These are phyloP conservation scores for Nakazawaea sp. DNA, from an alignment of 805 yeast species.

Conservation along the genomic window DNA sequence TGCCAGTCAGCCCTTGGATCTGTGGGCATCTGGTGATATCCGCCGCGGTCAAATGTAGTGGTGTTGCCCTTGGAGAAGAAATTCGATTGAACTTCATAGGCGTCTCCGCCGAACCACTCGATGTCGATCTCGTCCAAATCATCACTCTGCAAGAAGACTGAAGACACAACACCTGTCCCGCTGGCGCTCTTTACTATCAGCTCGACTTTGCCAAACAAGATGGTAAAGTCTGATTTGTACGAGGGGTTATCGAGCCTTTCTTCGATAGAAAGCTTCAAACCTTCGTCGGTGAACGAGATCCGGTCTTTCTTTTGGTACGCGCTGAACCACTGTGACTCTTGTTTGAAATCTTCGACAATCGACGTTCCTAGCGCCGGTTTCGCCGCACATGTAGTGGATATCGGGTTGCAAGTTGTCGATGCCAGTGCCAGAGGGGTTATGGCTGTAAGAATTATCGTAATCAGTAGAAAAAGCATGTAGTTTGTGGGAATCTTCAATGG, in stretches of 20 bases:
- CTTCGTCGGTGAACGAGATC: constrained; percentile 43
- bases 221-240: constrained; percentile 67
- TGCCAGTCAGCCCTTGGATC: constrained; percentile 56
- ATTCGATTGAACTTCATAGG: constrained; percentile 67
- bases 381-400: constrained; percentile 20
- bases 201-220: constrained; percentile 86
- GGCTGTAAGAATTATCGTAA: too few relatives aligned
- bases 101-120: constrained; percentile 84
- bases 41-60: constrained; percentile 74
- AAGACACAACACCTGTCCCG: constrained; percentile 76
- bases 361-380: constrained; percentile 60
- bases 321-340: constrained; percentile 36
- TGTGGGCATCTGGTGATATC: constrained; percentile 45
- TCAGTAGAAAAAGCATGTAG: too few relatives aligned
- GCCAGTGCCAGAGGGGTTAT: too few relatives aligned
- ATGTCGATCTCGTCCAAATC: constrained; percentile 86
- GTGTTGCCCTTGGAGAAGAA: constrained; percentile 79
- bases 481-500: too few relatives aligned
- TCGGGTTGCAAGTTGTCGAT: constrained; percentile 6
- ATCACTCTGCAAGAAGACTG: constrained; percentile 75
- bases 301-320: constrained; percentile 35
- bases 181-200: constrained; percentile 63
- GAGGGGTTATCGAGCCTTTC: constrained; percentile 74
- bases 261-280: constrained; percentile 54
- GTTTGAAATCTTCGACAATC: constrained; percentile 43